Evolutionary conservation across 1,284 basidiomycete species (phyloP).

Genomic region (Ceratobasidium sp.): DNA sequence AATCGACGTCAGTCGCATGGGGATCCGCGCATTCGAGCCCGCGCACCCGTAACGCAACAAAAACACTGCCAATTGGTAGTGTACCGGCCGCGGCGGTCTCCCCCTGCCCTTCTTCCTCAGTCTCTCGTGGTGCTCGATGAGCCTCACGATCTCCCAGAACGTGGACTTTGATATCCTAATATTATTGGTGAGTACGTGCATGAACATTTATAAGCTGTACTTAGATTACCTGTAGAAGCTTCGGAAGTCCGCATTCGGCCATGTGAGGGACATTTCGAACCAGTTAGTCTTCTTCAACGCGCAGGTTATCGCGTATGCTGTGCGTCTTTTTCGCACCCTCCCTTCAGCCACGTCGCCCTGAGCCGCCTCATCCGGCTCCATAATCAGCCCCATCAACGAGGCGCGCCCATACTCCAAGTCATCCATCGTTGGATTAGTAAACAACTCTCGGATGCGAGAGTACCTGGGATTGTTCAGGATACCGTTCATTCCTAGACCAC

Average conservation of each 20-base stretch:
- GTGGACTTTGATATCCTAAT: neutral
- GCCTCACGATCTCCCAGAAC: neutral
- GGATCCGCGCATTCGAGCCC: neutral
- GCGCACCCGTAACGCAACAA: neutral
- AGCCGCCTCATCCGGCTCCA: neutral
- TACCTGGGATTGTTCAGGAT: neutral
- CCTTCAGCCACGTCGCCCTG: neutral
- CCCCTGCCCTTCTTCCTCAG: neutral
- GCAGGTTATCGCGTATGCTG: neutral
- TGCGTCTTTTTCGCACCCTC: neutral
- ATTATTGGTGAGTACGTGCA: neutral
- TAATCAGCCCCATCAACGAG: neutral
- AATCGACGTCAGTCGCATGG: conserved; percentile 3
- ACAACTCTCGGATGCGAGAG: neutral
- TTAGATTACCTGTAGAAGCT: neutral
- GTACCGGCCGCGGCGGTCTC: neutral
- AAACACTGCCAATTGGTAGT: conserved; percentile 16
- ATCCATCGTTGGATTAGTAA: neutral
- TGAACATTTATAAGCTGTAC: neutral
- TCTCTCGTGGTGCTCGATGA: neutral
- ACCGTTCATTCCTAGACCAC: neutral
- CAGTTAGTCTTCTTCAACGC: neutral
- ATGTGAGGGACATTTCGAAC: neutral
- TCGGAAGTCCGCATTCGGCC: neutral
- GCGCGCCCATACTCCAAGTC: neutral